Evolutionary conservation across 257 asterid species (phyloP), one percentile per base, ranked within the genome.

Genomic region (Knoxia roxburghii): DNA sequence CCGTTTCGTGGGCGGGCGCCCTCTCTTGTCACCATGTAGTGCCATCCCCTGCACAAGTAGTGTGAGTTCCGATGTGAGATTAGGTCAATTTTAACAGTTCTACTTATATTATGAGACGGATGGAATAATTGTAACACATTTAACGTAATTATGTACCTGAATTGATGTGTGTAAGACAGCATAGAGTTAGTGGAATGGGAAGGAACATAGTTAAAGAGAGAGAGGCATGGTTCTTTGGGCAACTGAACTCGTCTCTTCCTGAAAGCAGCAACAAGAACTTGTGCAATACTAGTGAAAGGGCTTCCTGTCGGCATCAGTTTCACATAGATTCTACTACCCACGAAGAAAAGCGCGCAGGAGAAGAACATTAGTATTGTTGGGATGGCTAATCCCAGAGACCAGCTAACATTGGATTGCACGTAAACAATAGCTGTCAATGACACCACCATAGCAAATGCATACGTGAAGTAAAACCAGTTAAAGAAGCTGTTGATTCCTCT

Each of bases 381-480:
- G 21, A 89, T 83, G 0, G 79, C 84, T 1, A 89, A 79, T 15
- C 96, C 96, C 24, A 89, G 76, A 0, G 90, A 52, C 96, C 96
- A 89, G 41, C 84, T 89, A 45, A 86, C 48, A 64, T 87, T 83
- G 4, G 95, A 65, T 40, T 89, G 96, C 29, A 89, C 82, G 72
- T 89, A 89, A 0, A 89, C 96, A 11, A 89, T 90, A 6, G 72
- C 63, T 1, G 96, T 89, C 18, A 85, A 79, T 0, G 96, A 85
- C 29, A 85, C 76, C 85, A 85, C 74, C 69, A 80, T 83, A 1
- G 96, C 96, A 49, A 89, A 89, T 0, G 96, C 85, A 14, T 85
- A 64, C 1, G 96, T 87, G 83, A 89, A 83, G 71, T 87, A 89
- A 12, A 87, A 89, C 96, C 96, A 89, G 29, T 89, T 89, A 83